phyloP scores from a whole-genome alignment of 495 filamentous ascomycete genomes.

The Podospora pseudopauciseta region DNA sequence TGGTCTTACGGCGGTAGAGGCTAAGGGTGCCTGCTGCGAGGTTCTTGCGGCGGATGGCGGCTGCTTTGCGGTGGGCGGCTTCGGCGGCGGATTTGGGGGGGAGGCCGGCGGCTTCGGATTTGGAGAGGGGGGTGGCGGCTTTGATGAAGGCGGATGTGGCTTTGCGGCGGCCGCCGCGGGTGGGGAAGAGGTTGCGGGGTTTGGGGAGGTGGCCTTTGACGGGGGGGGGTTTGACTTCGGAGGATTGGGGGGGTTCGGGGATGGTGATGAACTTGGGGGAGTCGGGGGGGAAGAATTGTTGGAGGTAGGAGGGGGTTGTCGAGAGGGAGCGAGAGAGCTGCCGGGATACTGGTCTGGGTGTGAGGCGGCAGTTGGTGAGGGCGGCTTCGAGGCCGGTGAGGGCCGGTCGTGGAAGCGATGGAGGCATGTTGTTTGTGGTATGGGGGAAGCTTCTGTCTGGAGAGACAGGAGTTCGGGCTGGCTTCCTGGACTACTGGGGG shows the following conservation, averaged over 20 bases:
- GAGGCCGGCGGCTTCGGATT: constrained; percentile 20
- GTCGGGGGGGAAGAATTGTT: constrained; percentile 38
- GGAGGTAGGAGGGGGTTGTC: constrained; percentile 15
- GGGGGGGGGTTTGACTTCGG: constrained; percentile 33
- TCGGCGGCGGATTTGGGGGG: constrained; percentile 32
- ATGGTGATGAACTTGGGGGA: constrained; percentile 46
- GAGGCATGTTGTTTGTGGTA: constrained; percentile 12
- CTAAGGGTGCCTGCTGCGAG: constrained; percentile 36
- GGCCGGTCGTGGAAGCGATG: constrained; percentile 19
- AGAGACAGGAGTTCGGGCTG: constrained; percentile 13
- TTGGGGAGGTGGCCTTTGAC: constrained; percentile 44
- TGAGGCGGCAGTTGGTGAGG: constrained; percentile 56
- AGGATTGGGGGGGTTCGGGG: constrained; percentile 43
- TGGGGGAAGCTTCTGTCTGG: not conserved
- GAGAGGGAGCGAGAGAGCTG: constrained; percentile 43
- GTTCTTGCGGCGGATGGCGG: constrained; percentile 35
- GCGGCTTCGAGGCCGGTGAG: constrained; percentile 25
- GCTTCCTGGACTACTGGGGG: constrained; percentile 7
- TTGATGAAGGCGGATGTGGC: constrained; percentile 29
- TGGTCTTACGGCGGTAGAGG: constrained; percentile 39
- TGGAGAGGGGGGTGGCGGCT: constrained; percentile 27
- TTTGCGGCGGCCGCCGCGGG: constrained; percentile 35
- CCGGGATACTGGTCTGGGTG: constrained; percentile 52
- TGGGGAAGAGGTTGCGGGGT: constrained; percentile 43
- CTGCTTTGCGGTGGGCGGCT: constrained; percentile 35